phyloP scores from a whole-genome alignment of 2,329 filamentous ascomycete species.

The Emergomyces orientalis region DNA sequence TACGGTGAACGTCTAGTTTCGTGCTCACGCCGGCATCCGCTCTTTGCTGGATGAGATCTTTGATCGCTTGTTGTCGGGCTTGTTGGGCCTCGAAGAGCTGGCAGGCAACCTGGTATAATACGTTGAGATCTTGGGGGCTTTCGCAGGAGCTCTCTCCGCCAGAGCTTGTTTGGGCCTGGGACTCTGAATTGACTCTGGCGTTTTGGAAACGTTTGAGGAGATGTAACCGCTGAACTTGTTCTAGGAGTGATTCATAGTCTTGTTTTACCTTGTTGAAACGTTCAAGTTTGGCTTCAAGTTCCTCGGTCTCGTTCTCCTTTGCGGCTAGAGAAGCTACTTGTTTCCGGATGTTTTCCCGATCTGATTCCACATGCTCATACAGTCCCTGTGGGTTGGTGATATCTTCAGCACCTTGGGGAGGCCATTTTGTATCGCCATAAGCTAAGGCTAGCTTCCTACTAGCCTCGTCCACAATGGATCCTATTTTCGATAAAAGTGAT shows the following conservation, averaged over 20 bases:
- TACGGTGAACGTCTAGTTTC: slow-evolving; percentile 40
- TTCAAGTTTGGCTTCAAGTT: slow-evolving; percentile 28
- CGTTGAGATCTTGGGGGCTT: slow-evolving; percentile 24
- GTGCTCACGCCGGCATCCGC: slow-evolving; percentile 39
- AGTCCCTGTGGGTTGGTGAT: slow-evolving; percentile 35
- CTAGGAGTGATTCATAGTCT: slow-evolving; percentile 36
- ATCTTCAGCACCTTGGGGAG: slow-evolving; percentile 45
- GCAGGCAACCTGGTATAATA: slow-evolving; percentile 25
- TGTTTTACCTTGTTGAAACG: slow-evolving; percentile 31
- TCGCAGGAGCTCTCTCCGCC: neutral
- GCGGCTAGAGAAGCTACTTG: slow-evolving; percentile 30
- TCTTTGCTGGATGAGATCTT: slow-evolving; percentile 36
- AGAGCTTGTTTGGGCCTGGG: neutral
- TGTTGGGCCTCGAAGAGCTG: slow-evolving; percentile 28
- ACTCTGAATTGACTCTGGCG: slow-evolving; percentile 1
- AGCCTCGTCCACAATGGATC: slow-evolving; percentile 60
- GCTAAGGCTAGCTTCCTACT: slow-evolving; percentile 56
- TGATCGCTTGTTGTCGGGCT: slow-evolving; percentile 28
- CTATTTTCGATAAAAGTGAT: slow-evolving; percentile 59
- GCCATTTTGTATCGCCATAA: slow-evolving; percentile 51
- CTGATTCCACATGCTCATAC: slow-evolving; percentile 35
- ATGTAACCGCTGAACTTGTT: slow-evolving; percentile 34
- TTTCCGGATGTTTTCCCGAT: slow-evolving; percentile 36
- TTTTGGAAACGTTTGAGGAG: slow-evolving; percentile 27
- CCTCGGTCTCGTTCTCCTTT: slow-evolving; percentile 30